Percentiles rank a stretch among this genome's conserved stretches.
phyloP scores from a whole-genome alignment of 805 yeast species.

The Metschnikowia orientalis region DNA sequence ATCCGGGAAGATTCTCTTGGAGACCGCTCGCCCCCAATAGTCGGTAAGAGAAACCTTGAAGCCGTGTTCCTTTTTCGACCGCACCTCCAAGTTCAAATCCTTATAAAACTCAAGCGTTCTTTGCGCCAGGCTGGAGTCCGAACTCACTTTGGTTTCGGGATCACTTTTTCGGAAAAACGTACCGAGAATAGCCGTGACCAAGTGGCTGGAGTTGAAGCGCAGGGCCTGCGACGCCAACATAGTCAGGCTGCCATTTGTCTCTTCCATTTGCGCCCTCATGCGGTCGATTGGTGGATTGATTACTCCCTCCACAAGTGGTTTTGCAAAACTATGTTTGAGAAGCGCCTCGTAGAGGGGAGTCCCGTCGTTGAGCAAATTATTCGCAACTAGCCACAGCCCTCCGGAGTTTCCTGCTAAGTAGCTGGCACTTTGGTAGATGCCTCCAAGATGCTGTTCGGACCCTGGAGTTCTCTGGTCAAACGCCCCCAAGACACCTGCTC shows the following conservation, averaged over 20 bases:
- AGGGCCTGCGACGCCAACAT: background rate
- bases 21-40: constrained; percentile 63
- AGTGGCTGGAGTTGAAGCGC: constrained; percentile 3
- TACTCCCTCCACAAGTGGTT: constrained; percentile 52
- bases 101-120: constrained; percentile 41
- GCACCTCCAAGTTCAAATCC: constrained; percentile 49
- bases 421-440: constrained; percentile 49
- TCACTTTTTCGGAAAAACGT: constrained; percentile 9
- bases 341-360: constrained; percentile 21
- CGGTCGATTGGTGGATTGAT: constrained; percentile 44
- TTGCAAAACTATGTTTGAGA: constrained; percentile 27
- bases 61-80: constrained; percentile 49
- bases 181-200: constrained; percentile 6
- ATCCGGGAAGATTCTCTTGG: constrained; percentile 42
- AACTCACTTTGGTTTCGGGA: background rate
- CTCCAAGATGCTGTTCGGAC: constrained; percentile 37
- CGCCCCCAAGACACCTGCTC: constrained; percentile 53
- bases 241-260: background rate
- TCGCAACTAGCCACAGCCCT: constrained; percentile 66
- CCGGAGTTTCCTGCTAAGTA: constrained; percentile 68
- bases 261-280: constrained; percentile 4
- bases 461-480: constrained; percentile 43
- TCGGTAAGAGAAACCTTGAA: constrained; percentile 58
- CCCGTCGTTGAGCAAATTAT: constrained; percentile 31
- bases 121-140: constrained; percentile 3